Base-by-base conservation (phyloP, 305 asterid species). In the Solanum hybrid region DNA sequence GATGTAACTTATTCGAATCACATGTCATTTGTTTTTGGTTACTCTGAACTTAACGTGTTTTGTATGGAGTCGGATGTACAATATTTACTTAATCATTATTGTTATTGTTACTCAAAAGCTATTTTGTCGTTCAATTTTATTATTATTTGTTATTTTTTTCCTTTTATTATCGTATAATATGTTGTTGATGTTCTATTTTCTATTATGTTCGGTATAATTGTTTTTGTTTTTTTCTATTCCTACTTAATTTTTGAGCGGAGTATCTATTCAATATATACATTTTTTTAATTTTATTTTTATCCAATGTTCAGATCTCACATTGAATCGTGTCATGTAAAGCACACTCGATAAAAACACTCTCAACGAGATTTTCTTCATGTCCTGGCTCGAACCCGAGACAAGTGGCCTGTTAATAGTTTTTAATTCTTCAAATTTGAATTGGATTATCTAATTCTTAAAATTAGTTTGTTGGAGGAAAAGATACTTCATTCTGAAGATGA, bases 271-370 rank as follows among this genome's bases (percentile, higher is more conserved):
- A 45, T 45, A 45, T 13, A 13, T 13, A 32, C 13, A 14, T 1
- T 2, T 0, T 5, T 41, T 14, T 1, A 27, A 27, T 32, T 4
- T 32, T 32, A 32, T 32, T 32, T 32, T 57, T 17, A 41, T 51
- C 8, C 22, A 13, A 41, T 41, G 6, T 41, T 4, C 6, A 41
- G 2, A 41, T 41, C 57, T 41, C 17, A 0, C 17, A 41, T 41
- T 41, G 57, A 41, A 0, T 41, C 17, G 2, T 6, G 1, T 41
- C 57, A 12, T 12, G 57, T 4, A 13, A 12, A 45, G 22, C 7
- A 13, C 4, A 6, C 9, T 57, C 0, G 0, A 2, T 0, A 2
- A 17, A 57, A 17, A 57, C 2, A 2, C 1, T 7, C 4, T 7
- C 0, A 57, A 57, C 10, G 0, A 20, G 2, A 7, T 57, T 20